Percentiles rank a stretch among this genome's conserved stretches.
These are phyloP conservation scores for Aspergillus quadricinctus DNA, from an alignment of 2,329 filamentous ascomycete genomes.

Conservation along the genomic window DNA sequence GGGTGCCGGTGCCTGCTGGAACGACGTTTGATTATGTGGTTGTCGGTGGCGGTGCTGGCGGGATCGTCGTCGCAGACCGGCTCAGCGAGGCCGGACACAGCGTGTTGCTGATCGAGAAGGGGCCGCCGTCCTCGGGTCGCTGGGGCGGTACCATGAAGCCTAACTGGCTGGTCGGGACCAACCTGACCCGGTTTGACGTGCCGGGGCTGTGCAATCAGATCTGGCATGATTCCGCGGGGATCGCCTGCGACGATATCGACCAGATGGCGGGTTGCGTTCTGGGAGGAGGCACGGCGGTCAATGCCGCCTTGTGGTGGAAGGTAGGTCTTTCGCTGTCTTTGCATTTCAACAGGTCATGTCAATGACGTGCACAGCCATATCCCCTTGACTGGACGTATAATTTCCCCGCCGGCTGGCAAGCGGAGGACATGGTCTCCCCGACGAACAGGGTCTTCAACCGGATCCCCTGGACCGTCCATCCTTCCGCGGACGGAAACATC, in stretches of 20 bases:
- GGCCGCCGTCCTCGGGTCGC: conserved; percentile 58
- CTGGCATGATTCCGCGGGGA: conserved; percentile 55
- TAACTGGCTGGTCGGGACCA: conserved; percentile 54
- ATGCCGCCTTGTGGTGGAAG: conserved; percentile 7
- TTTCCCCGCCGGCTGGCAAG: conserved; percentile 6
- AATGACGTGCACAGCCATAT: conserved; percentile 2
- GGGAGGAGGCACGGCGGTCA: conserved; percentile 45
- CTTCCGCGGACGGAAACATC: conserved; percentile 3
- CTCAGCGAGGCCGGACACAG: conserved; percentile 62
- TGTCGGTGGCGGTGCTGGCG: conserved; percentile 45
- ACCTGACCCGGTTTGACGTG: conserved; percentile 66
- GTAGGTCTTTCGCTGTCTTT: neutral
- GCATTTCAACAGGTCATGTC: neutral
- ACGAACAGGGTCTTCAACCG: conserved; percentile 5
- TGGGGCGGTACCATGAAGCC: conserved; percentile 60
- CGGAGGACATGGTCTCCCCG: conserved; percentile 4
- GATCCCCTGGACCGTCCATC: conserved; percentile 4
- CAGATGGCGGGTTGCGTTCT: conserved; percentile 70
- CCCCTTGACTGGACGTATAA: conserved; percentile 4
- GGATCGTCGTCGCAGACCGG: conserved; percentile 55
- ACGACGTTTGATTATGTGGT: conserved; percentile 40
- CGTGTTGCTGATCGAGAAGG: conserved; percentile 61
- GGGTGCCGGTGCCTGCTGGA: conserved; percentile 8
- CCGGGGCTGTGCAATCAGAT: conserved; percentile 69
- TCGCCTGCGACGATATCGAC: conserved; percentile 60